Base-by-base conservation (phyloP, 176 grass and related monocot genomes). In the Guadua angustifolia region DNA sequence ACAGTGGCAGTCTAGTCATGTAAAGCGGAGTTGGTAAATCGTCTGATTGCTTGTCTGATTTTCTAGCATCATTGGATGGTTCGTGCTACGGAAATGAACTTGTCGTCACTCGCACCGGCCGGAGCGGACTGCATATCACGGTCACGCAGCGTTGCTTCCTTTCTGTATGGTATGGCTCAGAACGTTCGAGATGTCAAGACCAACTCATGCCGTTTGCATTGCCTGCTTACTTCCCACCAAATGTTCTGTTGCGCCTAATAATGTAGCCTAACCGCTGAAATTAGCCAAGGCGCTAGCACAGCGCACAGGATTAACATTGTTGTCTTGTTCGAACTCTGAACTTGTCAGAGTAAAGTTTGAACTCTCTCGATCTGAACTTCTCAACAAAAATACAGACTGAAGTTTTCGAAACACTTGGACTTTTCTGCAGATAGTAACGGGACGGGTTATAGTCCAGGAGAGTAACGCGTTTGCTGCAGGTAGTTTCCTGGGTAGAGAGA, bases 401-500 rank as follows among this genome's bases (percentile, higher is more conserved):
- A 66, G 2, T 18, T 55, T 9, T 80, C 19, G 9, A 38, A 68
- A 57, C 9, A 13, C 35, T 64, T 67, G 26, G 61, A 66, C 44
- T 9, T 6, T 19, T 65, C 8, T 9, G 66, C n/a, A 17, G n/a
- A 49, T 17, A 7, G 40, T 1, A 16, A 47, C 42, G 29, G 55
- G 16, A 47, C 42, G 43, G 55, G 17, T 62, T 43, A 13, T 61
- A 17, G 26, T 36, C 50, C 21, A 81, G 53, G 24, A 38, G 0
- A 25, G 19, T 21, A 18, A 67, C 40, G 51, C 40, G 51, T 66
- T 33, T 73, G 45, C 22, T 56, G 77, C 49, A 26, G 40, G 56
- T 43, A 21, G 81, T 74, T 83, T 75, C 81, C 18, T 74, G 7
- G 9, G 25, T 21, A 11, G 29, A 42, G 26, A 51, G 22, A n/a